Evolutionary conservation across 257 asterid genomes (phyloP).

Genomic region (Plectranthus barbatus): DNA sequence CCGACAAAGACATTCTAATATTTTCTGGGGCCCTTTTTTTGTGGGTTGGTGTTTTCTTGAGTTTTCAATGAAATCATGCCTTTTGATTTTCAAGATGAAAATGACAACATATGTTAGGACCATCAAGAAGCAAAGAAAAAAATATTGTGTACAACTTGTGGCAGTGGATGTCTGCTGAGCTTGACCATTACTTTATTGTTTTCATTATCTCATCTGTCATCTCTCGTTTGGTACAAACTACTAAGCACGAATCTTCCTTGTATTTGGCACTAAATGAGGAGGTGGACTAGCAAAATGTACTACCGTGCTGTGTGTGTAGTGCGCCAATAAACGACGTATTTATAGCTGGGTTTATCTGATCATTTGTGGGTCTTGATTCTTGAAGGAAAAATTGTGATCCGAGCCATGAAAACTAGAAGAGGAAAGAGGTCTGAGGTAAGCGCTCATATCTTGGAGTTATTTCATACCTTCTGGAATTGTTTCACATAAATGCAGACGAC

Average conservation of each 20-base stretch:
- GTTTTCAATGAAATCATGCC: slow-evolving; percentile 28
- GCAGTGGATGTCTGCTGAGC: slow-evolving; percentile 41
- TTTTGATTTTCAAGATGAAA: slow-evolving; percentile 25
- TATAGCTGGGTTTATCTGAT: slow-evolving; percentile 1
- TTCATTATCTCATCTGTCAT: slow-evolving; percentile 28
- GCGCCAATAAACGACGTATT: not conserved
- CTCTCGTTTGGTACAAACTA: slow-evolving; percentile 30
- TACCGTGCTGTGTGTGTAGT: not conserved
- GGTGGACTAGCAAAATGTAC: slow-evolving; percentile 20
- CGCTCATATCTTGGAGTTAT: not conserved
- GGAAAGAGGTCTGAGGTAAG: slow-evolving; percentile 59
- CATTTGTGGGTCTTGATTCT: slow-evolving; percentile 15
- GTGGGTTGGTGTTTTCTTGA: slow-evolving; percentile 16
- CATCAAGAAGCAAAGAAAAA: slow-evolving; percentile 11
- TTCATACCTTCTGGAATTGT: not conserved
- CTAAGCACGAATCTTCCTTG: slow-evolving; percentile 42
- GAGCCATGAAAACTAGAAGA: slow-evolving; percentile 42
- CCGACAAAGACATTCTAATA: slow-evolving; percentile 18
- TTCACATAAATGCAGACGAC: not conserved
- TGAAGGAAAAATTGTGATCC: slow-evolving; percentile 6
- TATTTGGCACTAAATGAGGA: slow-evolving; percentile 25
- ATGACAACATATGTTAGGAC: slow-evolving; percentile 37
- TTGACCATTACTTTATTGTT: slow-evolving; percentile 43
- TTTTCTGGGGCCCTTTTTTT: slow-evolving; percentile 6
- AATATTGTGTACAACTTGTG: slow-evolving; percentile 46